phyloP scores from a whole-genome alignment of 768 basidiomycete genomes.

The Mycena leptocephala region DNA sequence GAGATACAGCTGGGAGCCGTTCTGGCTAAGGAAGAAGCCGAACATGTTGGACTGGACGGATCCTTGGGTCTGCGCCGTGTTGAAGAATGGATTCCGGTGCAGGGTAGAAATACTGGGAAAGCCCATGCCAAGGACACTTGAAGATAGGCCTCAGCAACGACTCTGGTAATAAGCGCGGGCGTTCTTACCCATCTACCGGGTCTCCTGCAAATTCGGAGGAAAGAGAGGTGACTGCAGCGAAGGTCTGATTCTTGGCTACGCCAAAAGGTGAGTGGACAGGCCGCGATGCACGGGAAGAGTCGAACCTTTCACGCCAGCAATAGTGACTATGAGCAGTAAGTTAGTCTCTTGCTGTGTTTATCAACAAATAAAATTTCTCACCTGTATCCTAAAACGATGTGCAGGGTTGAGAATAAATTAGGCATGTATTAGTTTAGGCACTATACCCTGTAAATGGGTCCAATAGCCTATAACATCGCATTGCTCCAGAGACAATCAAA shows the following conservation, averaged over 20 bases:
- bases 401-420: not conserved
- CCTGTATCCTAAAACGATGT: slow-evolving; percentile 11
- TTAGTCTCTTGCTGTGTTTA: not conserved
- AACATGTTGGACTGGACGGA: slow-evolving; percentile 53
- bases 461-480: slow-evolving; percentile 49
- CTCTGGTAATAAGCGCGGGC: slow-evolving; percentile 33
- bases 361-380: not conserved
- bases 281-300: not conserved
- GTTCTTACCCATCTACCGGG: slow-evolving; percentile 34
- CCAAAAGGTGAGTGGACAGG: slow-evolving; percentile 14
- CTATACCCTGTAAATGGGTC: slow-evolving; percentile 56
- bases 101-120: slow-evolving; percentile 53
- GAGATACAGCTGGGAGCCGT: slow-evolving; percentile 65
- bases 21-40: slow-evolving; percentile 60
- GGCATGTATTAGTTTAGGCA: not conserved
- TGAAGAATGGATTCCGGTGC: slow-evolving; percentile 53
- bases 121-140: slow-evolving; percentile 52
- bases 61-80: slow-evolving; percentile 55
- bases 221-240: slow-evolving; percentile 54
- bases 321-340: not conserved
- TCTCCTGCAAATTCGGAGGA: slow-evolving; percentile 42
- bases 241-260: slow-evolving; percentile 31
- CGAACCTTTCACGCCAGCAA: slow-evolving; percentile 30
- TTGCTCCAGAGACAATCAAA: not conserved
- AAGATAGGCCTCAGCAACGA: slow-evolving; percentile 26